Evolutionary conservation across 805 yeast species (phyloP).

Genomic region (Kodamaea restingae): DNA sequence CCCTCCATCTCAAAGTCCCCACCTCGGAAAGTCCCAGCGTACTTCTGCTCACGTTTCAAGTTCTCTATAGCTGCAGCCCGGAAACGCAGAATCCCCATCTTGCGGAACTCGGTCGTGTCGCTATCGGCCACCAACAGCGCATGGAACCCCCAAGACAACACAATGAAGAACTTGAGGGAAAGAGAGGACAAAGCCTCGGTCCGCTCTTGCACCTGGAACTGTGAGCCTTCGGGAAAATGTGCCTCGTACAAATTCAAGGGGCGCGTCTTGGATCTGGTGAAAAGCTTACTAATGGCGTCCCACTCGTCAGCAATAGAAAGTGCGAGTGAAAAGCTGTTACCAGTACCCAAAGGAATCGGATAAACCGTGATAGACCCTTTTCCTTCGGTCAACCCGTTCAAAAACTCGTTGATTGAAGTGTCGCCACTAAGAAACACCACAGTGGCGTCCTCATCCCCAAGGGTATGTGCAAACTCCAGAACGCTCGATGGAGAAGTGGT

Average conservation of each 20-base stretch:
- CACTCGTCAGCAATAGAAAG: slow-evolving; percentile 34
- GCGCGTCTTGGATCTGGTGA: slow-evolving; percentile 21
- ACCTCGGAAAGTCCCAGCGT: slow-evolving; percentile 39
- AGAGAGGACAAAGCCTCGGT: slow-evolving; percentile 10
- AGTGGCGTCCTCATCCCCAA: slow-evolving; percentile 29
- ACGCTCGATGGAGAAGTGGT: slow-evolving; percentile 43
- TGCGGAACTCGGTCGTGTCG: slow-evolving; percentile 63
- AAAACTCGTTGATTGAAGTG: slow-evolving; percentile 73
- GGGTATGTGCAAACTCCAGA: slow-evolving; percentile 30
- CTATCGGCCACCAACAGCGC: slow-evolving; percentile 80
- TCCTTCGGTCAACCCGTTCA: slow-evolving; percentile 42
- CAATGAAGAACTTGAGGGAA: slow-evolving; percentile 49
- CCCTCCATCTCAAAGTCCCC: slow-evolving; percentile 17
- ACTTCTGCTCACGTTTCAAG: slow-evolving; percentile 47
- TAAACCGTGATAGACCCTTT: slow-evolving; percentile 20
- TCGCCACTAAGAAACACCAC: slow-evolving; percentile 77
- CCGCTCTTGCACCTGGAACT: slow-evolving; percentile 18
- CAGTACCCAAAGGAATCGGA: slow-evolving; percentile 76
- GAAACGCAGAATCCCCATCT: slow-evolving; percentile 64
- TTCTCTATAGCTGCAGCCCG: slow-evolving; percentile 60
- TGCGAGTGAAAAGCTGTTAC: slow-evolving; percentile 74
- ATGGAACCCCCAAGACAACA: slow-evolving; percentile 82
- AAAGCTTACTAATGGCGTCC: slow-evolving; percentile 32
- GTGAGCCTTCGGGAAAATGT: slow-evolving; percentile 35
- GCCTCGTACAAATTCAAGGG: slow-evolving; percentile 46